Base-by-base conservation (phyloP, 768 basidiomycete species). In the Russula compacta region DNA sequence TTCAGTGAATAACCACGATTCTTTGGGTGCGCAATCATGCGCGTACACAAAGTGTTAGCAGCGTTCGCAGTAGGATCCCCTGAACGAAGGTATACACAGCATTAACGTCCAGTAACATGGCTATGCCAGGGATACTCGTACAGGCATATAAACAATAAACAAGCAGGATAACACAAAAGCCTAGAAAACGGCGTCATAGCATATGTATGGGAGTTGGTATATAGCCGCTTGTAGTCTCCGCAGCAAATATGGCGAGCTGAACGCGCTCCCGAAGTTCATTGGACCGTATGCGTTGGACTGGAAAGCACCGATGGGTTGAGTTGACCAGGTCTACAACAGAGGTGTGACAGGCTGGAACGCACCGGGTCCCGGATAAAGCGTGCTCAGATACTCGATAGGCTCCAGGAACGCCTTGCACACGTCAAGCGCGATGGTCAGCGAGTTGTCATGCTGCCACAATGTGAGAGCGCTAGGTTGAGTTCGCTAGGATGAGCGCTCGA, bases 391-490 rank as follows among this genome's bases (percentile, higher is more conserved):
- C 11, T 66, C 49, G 29, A 66, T 56, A 5, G 82, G 81, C 39
- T 79, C 77, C 43, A 86, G 68, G 19, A 86, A 73, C 11, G 79
- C 77, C 64, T 78, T 78, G 64, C 81, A 80, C 46, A 84, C 81
- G 49, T 84, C 81, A 55, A 87, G 73, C 2, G 84, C 84, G 46
- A 83, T 73, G 11, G 73, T 78, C 60, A 87, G 69, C 2, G 79
- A 75, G 58, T 79, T 75, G 67, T 86, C 84, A 58, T 76, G 76
- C 66, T 80, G 75, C 81, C 82, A 86, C 55, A 85, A 69, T 6
- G 74, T 73, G 56, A 87, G 70, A 10, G 80, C 77, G 60, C 82
- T 84, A 40, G 10, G 10, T 42, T 9, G 24, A 14, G 14, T 4
- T 14, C 32, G 32, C 40, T 3, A 19, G 2, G 14, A 43, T 58